Percentiles rank a stretch among this genome's conserved stretches.
Evolutionary conservation across 169 alveolate genomes (phyloP).

Genomic region (Plasmodium gaboni): DNA sequence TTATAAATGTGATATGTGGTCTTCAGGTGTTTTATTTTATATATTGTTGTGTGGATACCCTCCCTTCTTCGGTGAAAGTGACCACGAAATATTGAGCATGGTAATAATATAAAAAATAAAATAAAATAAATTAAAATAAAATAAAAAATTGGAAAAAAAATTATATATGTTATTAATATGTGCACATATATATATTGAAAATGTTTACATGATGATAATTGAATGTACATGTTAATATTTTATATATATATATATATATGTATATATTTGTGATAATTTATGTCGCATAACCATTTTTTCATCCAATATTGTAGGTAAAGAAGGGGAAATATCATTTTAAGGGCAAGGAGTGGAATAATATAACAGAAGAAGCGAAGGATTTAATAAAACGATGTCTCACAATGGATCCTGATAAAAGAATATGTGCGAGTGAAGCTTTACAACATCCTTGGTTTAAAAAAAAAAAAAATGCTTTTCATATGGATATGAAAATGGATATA

Average conservation of each 20-base stretch:
- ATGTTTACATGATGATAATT: too few relatives aligned
- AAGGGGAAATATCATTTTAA: slow-evolving; percentile 89
- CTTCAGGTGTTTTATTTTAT: slow-evolving; percentile 88
- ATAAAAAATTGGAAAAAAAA: not conserved
- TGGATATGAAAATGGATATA: slow-evolving; percentile 55
- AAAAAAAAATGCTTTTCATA: slow-evolving; percentile 16
- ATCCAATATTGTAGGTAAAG: slow-evolving; percentile 76
- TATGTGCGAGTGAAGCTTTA: slow-evolving; percentile 88
- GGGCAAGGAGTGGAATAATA: slow-evolving; percentile 90
- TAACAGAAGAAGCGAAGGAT: slow-evolving; percentile 92
- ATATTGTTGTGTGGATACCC: slow-evolving; percentile 92
- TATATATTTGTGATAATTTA: too few relatives aligned
- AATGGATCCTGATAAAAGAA: slow-evolving; percentile 89
- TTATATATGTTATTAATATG: not conserved
- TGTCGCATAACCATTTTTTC: not conserved
- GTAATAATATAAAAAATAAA: slow-evolving; percentile 1
- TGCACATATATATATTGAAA: not conserved
- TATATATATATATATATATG: too few relatives aligned
- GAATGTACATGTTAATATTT: too few relatives aligned
- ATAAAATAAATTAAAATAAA: not conserved
- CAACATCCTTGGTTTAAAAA: slow-evolving; percentile 91
- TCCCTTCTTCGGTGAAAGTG: slow-evolving; percentile 93
- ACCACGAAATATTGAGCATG: slow-evolving; percentile 86
- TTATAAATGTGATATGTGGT: slow-evolving; percentile 92
- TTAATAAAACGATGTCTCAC: slow-evolving; percentile 88